Conservation (phyloP, 306 rosid genomes). For the Medicago ruthenica region DNA sequence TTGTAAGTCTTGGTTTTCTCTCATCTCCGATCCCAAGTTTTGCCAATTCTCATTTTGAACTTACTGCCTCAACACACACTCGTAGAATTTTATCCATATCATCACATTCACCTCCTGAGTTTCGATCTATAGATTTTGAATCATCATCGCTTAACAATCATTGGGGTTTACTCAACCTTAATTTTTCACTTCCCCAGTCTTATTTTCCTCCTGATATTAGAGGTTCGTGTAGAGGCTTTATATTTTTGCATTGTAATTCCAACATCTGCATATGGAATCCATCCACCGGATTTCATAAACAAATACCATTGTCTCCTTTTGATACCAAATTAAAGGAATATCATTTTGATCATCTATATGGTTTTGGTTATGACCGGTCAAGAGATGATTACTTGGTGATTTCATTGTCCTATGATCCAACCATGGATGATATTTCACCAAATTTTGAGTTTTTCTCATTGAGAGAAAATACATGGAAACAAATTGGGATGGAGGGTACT, state of each 20-base stretch:
- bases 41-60: neutral
- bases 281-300: neutral
- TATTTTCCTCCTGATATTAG: neutral
- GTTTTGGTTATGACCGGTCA: slow-evolving; percentile 29
- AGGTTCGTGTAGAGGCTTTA: slow-evolving; percentile 23
- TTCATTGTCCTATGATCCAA: neutral
- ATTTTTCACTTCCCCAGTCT: neutral
- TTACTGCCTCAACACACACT: neutral
- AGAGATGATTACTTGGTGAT: slow-evolving; percentile 19
- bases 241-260: neutral
- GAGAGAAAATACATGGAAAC: neutral
- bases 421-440: neutral
- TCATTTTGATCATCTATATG: neutral
- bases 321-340: neutral
- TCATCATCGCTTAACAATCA: neutral
- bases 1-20: neutral
- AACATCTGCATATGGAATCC: slow-evolving; percentile 7
- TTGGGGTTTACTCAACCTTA: neutral
- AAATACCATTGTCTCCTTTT: neutral
- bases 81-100: neutral
- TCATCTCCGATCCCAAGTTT: neutral
- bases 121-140: neutral
- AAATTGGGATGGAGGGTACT: neutral
- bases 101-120: neutral
- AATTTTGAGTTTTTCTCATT: neutral